Evolutionary conservation across 192 early-diverging fungal genomes (phyloP).

Genomic region (Backusella macrospora): DNA sequence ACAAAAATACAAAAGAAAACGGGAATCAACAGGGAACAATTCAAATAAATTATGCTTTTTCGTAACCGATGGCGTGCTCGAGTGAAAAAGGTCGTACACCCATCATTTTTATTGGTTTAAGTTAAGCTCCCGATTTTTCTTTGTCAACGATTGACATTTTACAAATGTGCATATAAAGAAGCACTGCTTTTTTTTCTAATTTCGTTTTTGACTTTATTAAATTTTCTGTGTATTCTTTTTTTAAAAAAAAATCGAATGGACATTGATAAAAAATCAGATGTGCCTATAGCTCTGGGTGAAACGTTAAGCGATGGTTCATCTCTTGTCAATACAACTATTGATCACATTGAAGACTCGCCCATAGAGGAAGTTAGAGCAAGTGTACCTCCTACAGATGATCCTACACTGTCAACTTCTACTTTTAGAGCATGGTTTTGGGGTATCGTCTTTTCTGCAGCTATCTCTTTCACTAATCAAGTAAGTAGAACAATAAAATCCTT

Average conservation of each 20-base stretch:
- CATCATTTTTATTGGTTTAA: not conserved
- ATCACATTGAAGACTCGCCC: constrained; percentile 52
- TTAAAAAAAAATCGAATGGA: not conserved
- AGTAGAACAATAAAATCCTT: not conserved
- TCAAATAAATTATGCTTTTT: not conserved
- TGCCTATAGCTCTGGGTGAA: not conserved
- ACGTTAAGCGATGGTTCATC: not conserved
- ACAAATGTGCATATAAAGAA: constrained; percentile 2
- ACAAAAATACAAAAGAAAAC: not conserved
- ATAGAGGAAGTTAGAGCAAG: constrained; percentile 73
- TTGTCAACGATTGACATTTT: not conserved
- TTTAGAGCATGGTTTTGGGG: constrained; percentile 78
- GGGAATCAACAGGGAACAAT: not conserved
- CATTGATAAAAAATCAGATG: not conserved
- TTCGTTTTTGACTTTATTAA: not conserved
- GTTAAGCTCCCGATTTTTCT: not conserved
- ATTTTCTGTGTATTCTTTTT: not conserved
- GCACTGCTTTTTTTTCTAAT: not conserved
- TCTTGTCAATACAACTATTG: not conserved
- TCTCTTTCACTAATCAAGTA: constrained; percentile 72
- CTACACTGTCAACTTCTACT: constrained; percentile 65
- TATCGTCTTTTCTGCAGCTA: constrained; percentile 61
- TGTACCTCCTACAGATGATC: constrained; percentile 73
- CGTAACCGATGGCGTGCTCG: not conserved
- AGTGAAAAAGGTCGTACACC: not conserved